Base-by-base conservation (phyloP, 371 early-diverging fungal genomes). In the Haplosporangium sp. region DNA sequence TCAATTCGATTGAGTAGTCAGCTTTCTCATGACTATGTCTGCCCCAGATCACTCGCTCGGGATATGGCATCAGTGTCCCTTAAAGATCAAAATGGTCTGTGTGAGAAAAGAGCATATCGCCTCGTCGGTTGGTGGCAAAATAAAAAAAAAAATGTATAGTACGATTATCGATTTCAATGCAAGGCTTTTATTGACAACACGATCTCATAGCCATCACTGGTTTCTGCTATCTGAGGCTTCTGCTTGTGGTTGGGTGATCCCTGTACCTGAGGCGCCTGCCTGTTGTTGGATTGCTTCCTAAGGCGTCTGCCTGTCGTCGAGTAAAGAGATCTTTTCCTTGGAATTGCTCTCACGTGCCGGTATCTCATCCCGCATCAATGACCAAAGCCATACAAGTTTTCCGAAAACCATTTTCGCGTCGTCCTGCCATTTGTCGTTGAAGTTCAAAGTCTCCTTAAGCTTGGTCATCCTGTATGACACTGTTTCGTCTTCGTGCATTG, bases 31-130 rank as follows among this genome's bases (percentile, higher is more conserved):
- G 70, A 13, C 70, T 59, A 54, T 63, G 38, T 60, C 56, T 58
- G 51, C 61, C 43, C n/a, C 65, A 61, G n/a, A 71, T 60, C 52
- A 21, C 13, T 54, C 72, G 59, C 46, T 59, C 45, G 20, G 59
- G 59, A 36, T 38, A 51, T 12, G 64, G 65, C 38, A 51, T 65
- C 62, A 71, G 59, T 42, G 21, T 45, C n/a, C 65, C 56, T 10
- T 71, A 52, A 71, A 71, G 5, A 71, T 52, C 55, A 58, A 54
- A 1, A 69, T 58, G 23, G 62, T 62, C 14, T 69, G 62, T 16
- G 52, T 69, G 59, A 69, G 58, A 55, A 63, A 69, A 18, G 72
- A 65, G 55, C 72, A 72, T 65, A 55, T 61, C 3, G 72, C 47
- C 23, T 65, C 62, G 40, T 65, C 65, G 48, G 55, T 0, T 20